Percentiles rank a stretch among this genome's conserved stretches.
phyloP scores from a whole-genome alignment of 345 rosid species.

The Murraya koenigii region DNA sequence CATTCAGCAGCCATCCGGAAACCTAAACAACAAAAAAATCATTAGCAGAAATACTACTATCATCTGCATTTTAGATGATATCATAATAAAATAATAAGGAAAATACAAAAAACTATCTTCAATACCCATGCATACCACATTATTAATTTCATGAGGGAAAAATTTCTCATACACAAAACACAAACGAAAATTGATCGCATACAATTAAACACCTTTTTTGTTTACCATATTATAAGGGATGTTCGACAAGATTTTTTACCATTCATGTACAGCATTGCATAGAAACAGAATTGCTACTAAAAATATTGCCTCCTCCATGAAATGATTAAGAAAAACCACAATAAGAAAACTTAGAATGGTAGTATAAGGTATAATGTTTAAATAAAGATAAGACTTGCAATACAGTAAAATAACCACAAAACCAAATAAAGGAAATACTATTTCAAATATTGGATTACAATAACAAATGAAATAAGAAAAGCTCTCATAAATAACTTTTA shows the following conservation, averaged over 20 bases:
- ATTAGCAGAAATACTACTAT: not conserved
- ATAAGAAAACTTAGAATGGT: not conserved
- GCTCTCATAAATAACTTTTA: not conserved
- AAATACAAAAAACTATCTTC: slow-evolving; percentile 3
- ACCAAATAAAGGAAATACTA: not conserved
- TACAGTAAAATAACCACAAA: not conserved
- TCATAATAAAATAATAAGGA: not conserved
- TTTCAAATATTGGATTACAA: not conserved
- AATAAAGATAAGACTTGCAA: not conserved
- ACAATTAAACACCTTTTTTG: not conserved
- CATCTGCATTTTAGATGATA: not conserved
- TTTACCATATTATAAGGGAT: not conserved
- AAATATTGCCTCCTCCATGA: not conserved
- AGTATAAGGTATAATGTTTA: not conserved
- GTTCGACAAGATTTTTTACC: not conserved
- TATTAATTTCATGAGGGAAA: not conserved
- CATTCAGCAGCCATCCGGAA: slow-evolving; percentile 95
- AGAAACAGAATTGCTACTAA: not conserved
- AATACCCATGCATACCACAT: not conserved
- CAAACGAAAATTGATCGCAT: not conserved
- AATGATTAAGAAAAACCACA: not conserved
- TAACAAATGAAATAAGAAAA: not conserved
- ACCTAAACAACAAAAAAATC: slow-evolving; percentile 45
- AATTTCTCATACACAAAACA: not conserved
- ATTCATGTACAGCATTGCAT: not conserved